phyloP scores from a whole-genome alignment of 441 rosid genomes.

The Euphorbia celastroides region DNA sequence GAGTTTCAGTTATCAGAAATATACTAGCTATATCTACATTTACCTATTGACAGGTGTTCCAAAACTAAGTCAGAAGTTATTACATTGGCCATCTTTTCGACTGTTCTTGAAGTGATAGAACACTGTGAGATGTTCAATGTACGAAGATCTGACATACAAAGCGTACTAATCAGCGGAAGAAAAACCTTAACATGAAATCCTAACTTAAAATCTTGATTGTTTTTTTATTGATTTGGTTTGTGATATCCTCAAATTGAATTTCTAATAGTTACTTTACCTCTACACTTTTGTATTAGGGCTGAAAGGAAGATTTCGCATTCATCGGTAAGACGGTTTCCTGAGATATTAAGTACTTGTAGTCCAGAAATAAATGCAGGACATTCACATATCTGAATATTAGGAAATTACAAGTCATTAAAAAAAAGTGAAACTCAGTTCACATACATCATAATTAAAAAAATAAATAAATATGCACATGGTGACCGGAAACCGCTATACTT shows the following conservation, averaged over 20 bases:
- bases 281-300: conserved; percentile 78
- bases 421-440: neutral
- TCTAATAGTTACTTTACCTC: conserved; percentile 38
- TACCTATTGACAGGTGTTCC: conserved; percentile 81
- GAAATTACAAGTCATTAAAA: conserved; percentile 15
- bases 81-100: conserved; percentile 73
- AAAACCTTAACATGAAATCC: neutral
- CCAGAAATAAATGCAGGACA: conserved; percentile 80
- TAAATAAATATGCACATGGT: neutral
- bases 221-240: no score
- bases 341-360: conserved; percentile 84
- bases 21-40: conserved; percentile 18
- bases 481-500: neutral
- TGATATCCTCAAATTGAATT: conserved; percentile 17
- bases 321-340: conserved; percentile 96
- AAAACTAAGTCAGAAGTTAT: conserved; percentile 55
- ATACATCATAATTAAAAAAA: neutral
- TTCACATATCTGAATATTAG: conserved; percentile 74
- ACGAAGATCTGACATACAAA: conserved; percentile 55
- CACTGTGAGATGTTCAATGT: conserved; percentile 82
- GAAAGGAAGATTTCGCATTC: conserved; percentile 93
- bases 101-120: conserved; percentile 86
- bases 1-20: conserved; percentile 9
- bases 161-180: no score
- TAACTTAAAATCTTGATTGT: no score